These are phyloP conservation scores for Suzukiozyma palmioleophila DNA, from an alignment of 1,139 yeast species.

Conservation along the genomic window DNA sequence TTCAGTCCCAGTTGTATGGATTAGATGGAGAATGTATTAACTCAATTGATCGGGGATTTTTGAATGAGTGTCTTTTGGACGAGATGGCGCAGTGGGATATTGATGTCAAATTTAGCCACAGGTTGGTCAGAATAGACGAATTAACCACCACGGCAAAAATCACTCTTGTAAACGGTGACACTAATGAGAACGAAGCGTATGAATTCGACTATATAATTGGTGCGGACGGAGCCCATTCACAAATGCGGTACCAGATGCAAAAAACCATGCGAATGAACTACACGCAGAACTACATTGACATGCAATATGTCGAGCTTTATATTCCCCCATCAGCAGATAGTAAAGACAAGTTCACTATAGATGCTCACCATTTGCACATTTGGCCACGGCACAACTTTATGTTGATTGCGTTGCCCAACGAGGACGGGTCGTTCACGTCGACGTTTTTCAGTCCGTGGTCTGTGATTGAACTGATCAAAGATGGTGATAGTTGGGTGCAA, in stretches of 20 bases:
- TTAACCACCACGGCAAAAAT: constrained; percentile 22
- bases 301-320: constrained; percentile 75
- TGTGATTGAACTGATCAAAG: constrained; percentile 50
- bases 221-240: constrained; percentile 84
- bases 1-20: constrained; percentile 72
- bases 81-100: constrained; percentile 52
- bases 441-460: constrained; percentile 85
- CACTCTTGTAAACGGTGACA: constrained; percentile 17
- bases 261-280: constrained; percentile 64
- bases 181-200: constrained; percentile 14
- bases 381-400: constrained; percentile 89
- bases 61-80: constrained; percentile 61
- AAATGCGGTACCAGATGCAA: constrained; percentile 67
- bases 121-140: constrained; percentile 37
- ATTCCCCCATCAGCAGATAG: constrained; percentile 52
- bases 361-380: constrained; percentile 79
- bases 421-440: constrained; percentile 82
- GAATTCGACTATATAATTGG: constrained; percentile 66
- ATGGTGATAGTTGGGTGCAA: constrained; percentile 37
- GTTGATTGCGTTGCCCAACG: constrained; percentile 86
- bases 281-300: constrained; percentile 75
- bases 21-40: constrained; percentile 81
- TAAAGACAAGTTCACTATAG: constrained; percentile 40
- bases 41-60: constrained; percentile 72
- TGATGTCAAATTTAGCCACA: constrained; percentile 51